Conservation (phyloP, 371 early-diverging fungal genomes). For the Mortierella sp. region DNA sequence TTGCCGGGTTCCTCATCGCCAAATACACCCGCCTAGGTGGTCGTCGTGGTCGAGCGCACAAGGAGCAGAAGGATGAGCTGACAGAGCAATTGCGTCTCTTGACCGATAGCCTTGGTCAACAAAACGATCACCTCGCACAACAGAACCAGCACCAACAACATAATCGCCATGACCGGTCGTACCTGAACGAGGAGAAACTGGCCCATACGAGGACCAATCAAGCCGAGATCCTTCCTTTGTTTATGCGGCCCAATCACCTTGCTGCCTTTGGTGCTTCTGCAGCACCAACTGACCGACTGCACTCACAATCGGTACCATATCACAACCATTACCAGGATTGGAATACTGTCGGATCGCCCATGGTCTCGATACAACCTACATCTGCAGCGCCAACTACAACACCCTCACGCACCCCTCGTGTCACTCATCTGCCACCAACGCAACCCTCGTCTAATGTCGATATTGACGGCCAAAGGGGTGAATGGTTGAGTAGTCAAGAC, state of each 20-base stretch:
- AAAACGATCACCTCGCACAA: background rate
- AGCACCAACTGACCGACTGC: background rate
- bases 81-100: background rate
- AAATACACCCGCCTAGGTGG: background rate
- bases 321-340: background rate
- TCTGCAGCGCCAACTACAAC: background rate
- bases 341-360: background rate
- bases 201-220: background rate
- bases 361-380: background rate
- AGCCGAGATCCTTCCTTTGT: background rate
- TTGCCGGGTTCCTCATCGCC: background rate
- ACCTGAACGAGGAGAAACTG: background rate
- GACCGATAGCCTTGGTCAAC: background rate
- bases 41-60: background rate
- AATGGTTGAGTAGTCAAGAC: background rate
- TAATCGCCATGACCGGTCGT: background rate
- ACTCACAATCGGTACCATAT: background rate
- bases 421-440: background rate
- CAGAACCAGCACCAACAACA: background rate
- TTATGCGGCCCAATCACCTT: background rate
- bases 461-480: background rate
- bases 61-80: background rate
- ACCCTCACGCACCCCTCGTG: background rate
- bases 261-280: background rate
- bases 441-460: background rate